These are phyloP conservation scores for Diaporthe nobilis DNA, from an alignment of 2,329 filamentous ascomycete genomes.

Conservation along the genomic window DNA sequence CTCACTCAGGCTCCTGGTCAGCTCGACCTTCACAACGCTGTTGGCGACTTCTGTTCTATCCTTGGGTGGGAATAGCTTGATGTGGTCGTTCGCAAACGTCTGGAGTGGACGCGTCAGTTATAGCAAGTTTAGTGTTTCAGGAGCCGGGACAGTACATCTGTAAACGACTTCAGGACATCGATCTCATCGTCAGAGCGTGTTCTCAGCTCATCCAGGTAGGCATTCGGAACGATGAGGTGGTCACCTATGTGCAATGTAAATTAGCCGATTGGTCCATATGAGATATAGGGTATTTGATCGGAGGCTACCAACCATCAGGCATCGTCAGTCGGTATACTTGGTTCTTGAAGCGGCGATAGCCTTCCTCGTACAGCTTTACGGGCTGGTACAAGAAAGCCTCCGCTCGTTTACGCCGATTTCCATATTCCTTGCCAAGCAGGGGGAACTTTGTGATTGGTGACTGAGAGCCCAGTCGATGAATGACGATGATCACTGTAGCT, in stretches of 20 bases:
- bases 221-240: slow-evolving; percentile 48
- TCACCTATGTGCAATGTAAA: slow-evolving; percentile 43
- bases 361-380: slow-evolving; percentile 31
- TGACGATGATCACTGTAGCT: slow-evolving; percentile 1
- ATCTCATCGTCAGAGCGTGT: slow-evolving; percentile 49
- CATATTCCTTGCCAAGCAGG: slow-evolving; percentile 34
- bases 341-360: slow-evolving; percentile 37
- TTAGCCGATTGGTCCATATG: not conserved
- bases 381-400: slow-evolving; percentile 29
- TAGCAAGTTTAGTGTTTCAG: fast-evolving
- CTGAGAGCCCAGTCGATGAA: not conserved
- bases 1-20: slow-evolving; percentile 32
- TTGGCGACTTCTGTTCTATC: slow-evolving; percentile 36
- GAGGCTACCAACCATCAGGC: slow-evolving; percentile 26
- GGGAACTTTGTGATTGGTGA: slow-evolving; percentile 20
- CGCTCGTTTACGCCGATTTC: slow-evolving; percentile 26
- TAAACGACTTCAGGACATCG: slow-evolving; percentile 45
- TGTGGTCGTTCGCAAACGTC: slow-evolving; percentile 36
- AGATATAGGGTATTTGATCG: not conserved
- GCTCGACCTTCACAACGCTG: slow-evolving; percentile 27
- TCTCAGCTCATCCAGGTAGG: slow-evolving; percentile 49
- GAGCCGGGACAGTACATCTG: slow-evolving; percentile 27
- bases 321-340: slow-evolving; percentile 38
- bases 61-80: slow-evolving; percentile 37
- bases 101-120: not conserved